Conservation (phyloP, 2,329 filamentous ascomycete genomes). For the Fusarium kyushuense region DNA sequence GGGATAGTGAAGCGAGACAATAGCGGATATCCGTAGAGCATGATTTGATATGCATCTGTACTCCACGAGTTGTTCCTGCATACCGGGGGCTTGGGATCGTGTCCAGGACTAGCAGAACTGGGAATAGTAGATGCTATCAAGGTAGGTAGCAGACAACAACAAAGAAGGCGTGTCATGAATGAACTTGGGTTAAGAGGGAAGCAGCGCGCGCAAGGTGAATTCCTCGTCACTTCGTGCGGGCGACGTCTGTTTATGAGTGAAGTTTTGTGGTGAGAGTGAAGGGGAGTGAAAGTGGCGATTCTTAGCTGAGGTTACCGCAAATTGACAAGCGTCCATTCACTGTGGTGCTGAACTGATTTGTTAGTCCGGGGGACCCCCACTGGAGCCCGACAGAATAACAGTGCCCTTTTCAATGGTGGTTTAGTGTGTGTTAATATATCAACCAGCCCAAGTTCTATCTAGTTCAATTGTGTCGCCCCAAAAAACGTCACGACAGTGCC, state of each 20-base stretch:
- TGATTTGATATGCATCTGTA: background rate
- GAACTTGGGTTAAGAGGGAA: background rate
- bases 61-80: conserved; percentile 19
- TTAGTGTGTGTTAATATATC: background rate
- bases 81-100: background rate
- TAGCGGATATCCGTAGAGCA: background rate
- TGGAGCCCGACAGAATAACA: conserved; percentile 4
- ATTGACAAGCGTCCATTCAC: conserved; percentile 43
- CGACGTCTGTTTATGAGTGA: conserved; percentile 2
- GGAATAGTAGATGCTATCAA: background rate
- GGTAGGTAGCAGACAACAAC: background rate
- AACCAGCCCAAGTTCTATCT: background rate
- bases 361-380: conserved; percentile 40
- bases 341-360: conserved; percentile 12
- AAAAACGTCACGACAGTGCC: conserved; percentile 26
- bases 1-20: conserved; percentile 7
- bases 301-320: conserved; percentile 12
- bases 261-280: background rate
- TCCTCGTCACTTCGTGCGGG: conserved; percentile 3
- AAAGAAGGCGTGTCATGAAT: background rate
- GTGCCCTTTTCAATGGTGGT: fast-evolving
- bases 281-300: conserved; percentile 14
- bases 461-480: conserved; percentile 23
- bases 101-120: background rate
- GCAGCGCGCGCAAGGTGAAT: conserved; percentile 8